Base-by-base conservation (phyloP, 2,329 filamentous ascomycete species). In the Coccinonectria pachysandricola region DNA sequence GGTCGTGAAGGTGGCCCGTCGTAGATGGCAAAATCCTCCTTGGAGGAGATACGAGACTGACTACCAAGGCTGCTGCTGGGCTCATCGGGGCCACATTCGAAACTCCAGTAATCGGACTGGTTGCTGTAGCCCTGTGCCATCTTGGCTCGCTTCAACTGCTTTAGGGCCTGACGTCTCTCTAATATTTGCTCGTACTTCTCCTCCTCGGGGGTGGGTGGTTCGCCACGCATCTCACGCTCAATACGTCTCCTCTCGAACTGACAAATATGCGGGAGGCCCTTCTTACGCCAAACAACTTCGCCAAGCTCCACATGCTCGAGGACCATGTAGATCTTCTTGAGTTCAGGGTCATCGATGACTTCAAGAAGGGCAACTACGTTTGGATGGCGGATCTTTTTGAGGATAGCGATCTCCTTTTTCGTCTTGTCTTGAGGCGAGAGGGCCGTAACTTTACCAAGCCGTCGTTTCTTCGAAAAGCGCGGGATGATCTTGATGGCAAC, bases 401-500 rank as follows among this genome's bases (percentile, higher is more conserved):
- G 65, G 31, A 98, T 96, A 49, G 91, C 91, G 37, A 98, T 93
- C 60, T 98, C 91, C 51, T 82, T 80, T 61, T 94, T 95, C 30
- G 83, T 85, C 62, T 87, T 88, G 54, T 84, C 79, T 45, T 76
- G 70, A 3, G 70, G 72, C 1, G 71, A 71, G 46, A 61, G 57
- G 35, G 73, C 71, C 2, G 68, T 76, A 30, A 88, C 79, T 49
- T 82, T 82, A 27, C 91, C 91, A n/a, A 98, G 68, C 14, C 88
- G 81, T 30, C 87, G 77, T 45, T 84, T 85, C 60, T 93, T 95
- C 27, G 88, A 93, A 51, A 91, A 94, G 19, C 91, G 77, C 31
- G 93, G 85, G 23, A 98, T 93, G 45, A 98, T 98, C 62, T 98
- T 98, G 68, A 98, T 95, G 30, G 91, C 91, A 4, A 98, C 88